phyloP scores from a whole-genome alignment of 345 rosid genomes.

The Zanthoxylum bungeanum region DNA sequence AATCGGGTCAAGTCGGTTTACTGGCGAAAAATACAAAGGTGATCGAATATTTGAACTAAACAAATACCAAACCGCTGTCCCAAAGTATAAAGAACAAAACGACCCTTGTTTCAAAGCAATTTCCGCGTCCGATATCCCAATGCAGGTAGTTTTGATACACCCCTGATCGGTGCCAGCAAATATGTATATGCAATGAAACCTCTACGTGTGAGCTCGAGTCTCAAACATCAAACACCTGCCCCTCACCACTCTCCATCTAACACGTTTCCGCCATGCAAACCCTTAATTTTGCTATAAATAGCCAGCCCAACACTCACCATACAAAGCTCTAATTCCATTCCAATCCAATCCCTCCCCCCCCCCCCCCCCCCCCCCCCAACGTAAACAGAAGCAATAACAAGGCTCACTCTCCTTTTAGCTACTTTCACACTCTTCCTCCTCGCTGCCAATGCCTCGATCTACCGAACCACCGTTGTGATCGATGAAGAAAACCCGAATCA shows the following conservation, averaged over 20 bases:
- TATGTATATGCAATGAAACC: slow-evolving; percentile 18
- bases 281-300: slow-evolving; percentile 11
- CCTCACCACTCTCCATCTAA: neutral
- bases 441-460: slow-evolving; percentile 29
- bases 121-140: no score
- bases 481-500: slow-evolving; percentile 6
- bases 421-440: slow-evolving; percentile 24
- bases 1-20: no score
- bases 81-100: no score
- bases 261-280: slow-evolving; percentile 34
- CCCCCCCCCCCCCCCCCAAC: no score
- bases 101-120: no score
- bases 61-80: no score
- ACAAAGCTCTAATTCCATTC: neutral
- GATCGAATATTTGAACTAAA: no score
- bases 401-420: slow-evolving; percentile 20
- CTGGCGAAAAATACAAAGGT: no score
- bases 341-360: no score
- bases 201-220: neutral
- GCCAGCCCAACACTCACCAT: neutral
- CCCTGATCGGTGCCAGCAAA: slow-evolving; percentile 12
- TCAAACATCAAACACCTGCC: neutral
- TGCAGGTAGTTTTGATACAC: no score
- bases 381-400: slow-evolving; percentile 17
- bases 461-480: slow-evolving; percentile 21